Evolutionary conservation across 179 eudicot genomes (phyloP), one percentile per base, ranked within the genome.

Genomic region (Spergularia azorica): DNA sequence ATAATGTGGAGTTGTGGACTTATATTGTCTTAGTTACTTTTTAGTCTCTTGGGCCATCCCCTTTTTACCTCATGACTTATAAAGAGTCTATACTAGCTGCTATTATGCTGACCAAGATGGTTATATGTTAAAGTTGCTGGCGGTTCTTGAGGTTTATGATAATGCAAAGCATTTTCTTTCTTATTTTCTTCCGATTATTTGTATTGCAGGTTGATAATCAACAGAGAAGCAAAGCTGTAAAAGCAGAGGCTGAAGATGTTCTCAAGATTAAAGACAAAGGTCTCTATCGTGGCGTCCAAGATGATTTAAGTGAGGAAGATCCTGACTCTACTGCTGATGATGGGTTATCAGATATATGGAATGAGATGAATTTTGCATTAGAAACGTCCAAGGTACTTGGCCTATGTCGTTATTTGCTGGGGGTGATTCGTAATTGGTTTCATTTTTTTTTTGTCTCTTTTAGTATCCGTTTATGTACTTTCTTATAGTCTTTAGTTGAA

Each of bases 271-370:
- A 82, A 70, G 91, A 89, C 72, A 86, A 86, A 82, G 97, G 93
- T 43, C 61, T 66, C 9, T 87, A 88, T 81, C 76, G 89, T 51
- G 97, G 97, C 12, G 85, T 84, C 4, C 89, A 90, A 43, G 91
- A 88, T 80, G 88, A 87, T 14, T 36, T 43, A 32, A 76, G 63
- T 46, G 94, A 86, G 56, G 90, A 86, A 38, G 81, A 79, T 77
- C 70, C 75, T 50, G 82, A 50, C 39, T 66, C 71, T 74, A 82
- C 70, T 77, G 81, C 74, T 61, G 86, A 83, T 79, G 90, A 90
- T 52, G 90, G 87, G 26, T 76, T 93, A 75, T 86, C 76, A 36
- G 90, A 93, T 77, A 89, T 95, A 48, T 93, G 99, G 99, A 90
- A 85, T 74, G 90, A 93, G 66, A 93, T 95, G 99, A 76, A 79